These are phyloP conservation scores for Polytrichum commune DNA, from an alignment of 225 moss, liverwort and hornwort genomes.

Conservation along the genomic window DNA sequence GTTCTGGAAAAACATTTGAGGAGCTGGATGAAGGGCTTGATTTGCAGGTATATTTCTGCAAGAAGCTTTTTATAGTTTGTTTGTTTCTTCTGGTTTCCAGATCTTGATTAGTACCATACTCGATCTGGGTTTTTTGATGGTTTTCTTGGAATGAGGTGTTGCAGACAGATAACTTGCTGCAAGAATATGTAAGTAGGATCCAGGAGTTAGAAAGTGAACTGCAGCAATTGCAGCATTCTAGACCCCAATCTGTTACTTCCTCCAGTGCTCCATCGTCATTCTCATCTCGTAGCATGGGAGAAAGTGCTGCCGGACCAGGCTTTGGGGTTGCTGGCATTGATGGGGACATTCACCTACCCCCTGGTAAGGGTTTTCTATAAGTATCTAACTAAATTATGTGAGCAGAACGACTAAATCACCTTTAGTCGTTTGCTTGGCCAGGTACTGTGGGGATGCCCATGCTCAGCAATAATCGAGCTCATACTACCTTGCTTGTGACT, in stretches of 20 bases:
- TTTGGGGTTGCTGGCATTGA: slow-evolving; percentile 62
- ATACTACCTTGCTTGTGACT: too few relatives aligned
- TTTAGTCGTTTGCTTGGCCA: too few relatives aligned
- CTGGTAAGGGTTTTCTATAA: slow-evolving; percentile 23
- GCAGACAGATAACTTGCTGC: slow-evolving; percentile 67
- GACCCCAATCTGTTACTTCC: slow-evolving; percentile 38
- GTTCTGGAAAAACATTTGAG: slow-evolving; percentile 75
- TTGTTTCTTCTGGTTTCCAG: background rate
- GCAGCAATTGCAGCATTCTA: slow-evolving; percentile 50
- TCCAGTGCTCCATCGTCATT: slow-evolving; percentile 63
- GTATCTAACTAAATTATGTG: too few relatives aligned
- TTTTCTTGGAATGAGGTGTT: slow-evolving; percentile 17
- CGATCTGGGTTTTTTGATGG: background rate
- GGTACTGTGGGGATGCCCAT: too few relatives aligned
- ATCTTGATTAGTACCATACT: too few relatives aligned
- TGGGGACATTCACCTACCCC: slow-evolving; percentile 48
- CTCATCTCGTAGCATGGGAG: slow-evolving; percentile 56
- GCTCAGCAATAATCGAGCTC: too few relatives aligned
- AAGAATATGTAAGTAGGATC: slow-evolving; percentile 70
- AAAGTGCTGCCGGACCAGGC: slow-evolving; percentile 58
- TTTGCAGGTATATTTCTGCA: slow-evolving; percentile 35
- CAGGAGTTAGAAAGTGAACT: slow-evolving; percentile 79
- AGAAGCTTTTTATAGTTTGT: background rate
- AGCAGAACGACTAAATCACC: too few relatives aligned
- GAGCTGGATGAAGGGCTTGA: slow-evolving; percentile 77